These are phyloP conservation scores for Phytophthora aleatoria DNA, from an alignment of 352 stramenopile genomes.

Conservation along the genomic window DNA sequence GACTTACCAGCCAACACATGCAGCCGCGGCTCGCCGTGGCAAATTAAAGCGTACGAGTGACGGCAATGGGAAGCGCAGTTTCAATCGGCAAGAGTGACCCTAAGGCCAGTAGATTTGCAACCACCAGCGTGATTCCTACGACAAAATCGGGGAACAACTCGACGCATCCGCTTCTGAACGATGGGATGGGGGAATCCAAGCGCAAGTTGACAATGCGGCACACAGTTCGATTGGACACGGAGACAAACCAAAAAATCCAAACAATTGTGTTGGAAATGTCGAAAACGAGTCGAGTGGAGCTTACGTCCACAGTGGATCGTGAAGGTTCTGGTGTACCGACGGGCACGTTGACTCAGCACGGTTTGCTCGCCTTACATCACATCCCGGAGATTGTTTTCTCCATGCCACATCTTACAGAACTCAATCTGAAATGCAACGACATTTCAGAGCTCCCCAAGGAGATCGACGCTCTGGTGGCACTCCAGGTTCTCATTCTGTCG, in stretches of 20 bases:
- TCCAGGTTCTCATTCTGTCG: conserved; percentile 57
- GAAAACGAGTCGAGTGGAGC: conserved; percentile 52
- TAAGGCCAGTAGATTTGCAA: conserved; percentile 10
- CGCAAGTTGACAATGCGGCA: conserved; percentile 46
- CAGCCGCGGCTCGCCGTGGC: background rate
- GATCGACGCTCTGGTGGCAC: conserved; percentile 47
- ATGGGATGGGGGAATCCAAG: conserved; percentile 14
- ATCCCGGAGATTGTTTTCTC: conserved; percentile 65
- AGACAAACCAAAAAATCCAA: conserved; percentile 36
- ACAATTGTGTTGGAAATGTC: conserved; percentile 61
- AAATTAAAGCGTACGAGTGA: conserved; percentile 1
- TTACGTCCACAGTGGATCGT: conserved; percentile 58
- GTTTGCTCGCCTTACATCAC: conserved; percentile 51
- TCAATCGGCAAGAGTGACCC: conserved; percentile 22
- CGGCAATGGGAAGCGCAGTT: conserved; percentile 33
- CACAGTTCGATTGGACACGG: conserved; percentile 36
- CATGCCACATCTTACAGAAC: conserved; percentile 61
- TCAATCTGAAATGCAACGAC: conserved; percentile 73
- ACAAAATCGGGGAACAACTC: conserved; percentile 1
- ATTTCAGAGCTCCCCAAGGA: conserved; percentile 61
- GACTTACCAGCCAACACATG: background rate
- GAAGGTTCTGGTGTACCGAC: conserved; percentile 41
- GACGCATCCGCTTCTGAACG: conserved; percentile 2
- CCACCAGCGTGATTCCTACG: conserved; percentile 24
- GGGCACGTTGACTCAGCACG: conserved; percentile 57